phyloP scores from a whole-genome alignment of 202 grass and related monocot species.

The Eragrostis tef region DNA sequence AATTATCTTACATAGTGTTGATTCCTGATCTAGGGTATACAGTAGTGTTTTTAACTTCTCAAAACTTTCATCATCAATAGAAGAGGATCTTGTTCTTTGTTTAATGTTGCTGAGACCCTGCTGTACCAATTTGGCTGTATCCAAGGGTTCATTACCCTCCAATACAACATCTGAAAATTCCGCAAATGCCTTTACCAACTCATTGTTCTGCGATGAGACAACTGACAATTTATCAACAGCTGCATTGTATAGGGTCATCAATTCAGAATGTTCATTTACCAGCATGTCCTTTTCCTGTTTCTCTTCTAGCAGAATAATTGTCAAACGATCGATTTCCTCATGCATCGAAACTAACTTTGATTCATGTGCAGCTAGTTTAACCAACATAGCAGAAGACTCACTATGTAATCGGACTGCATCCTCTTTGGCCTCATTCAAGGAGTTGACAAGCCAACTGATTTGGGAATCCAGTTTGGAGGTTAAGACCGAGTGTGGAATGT shows the following conservation, averaged over 20 bases:
- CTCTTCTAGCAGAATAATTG: conserved; percentile 72
- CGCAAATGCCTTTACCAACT: conserved; percentile 68
- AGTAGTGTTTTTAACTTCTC: conserved; percentile 71
- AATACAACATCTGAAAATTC: conserved; percentile 70
- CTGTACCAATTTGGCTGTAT: conserved; percentile 52
- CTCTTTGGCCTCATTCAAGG: conserved; percentile 63
- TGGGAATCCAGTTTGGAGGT: conserved; percentile 68
- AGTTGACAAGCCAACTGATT: conserved; percentile 75
- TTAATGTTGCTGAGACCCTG: conserved; percentile 59
- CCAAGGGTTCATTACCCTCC: conserved; percentile 52
- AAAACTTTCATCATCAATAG: conserved; percentile 50
- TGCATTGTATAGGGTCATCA: conserved; percentile 60
- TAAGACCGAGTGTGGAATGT: conserved; percentile 72
- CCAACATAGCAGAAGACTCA: conserved; percentile 60
- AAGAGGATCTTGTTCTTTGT: conserved; percentile 55
- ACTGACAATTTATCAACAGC: conserved; percentile 56
- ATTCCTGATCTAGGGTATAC: conserved; percentile 73
- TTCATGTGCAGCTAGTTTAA: conserved; percentile 59
- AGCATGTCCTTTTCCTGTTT: conserved; percentile 78
- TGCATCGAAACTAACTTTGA: conserved; percentile 63
- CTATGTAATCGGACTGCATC: conserved; percentile 57
- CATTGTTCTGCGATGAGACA: conserved; percentile 62
- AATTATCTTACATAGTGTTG: conserved; percentile 70
- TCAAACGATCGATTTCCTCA: conserved; percentile 73
- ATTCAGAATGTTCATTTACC: conserved; percentile 72